Percentiles rank a stretch among this genome's conserved stretches.
These are phyloP conservation scores for Monilinia vaccinii-corymbosi DNA, from an alignment of 2,329 filamentous ascomycete species.

Conservation along the genomic window DNA sequence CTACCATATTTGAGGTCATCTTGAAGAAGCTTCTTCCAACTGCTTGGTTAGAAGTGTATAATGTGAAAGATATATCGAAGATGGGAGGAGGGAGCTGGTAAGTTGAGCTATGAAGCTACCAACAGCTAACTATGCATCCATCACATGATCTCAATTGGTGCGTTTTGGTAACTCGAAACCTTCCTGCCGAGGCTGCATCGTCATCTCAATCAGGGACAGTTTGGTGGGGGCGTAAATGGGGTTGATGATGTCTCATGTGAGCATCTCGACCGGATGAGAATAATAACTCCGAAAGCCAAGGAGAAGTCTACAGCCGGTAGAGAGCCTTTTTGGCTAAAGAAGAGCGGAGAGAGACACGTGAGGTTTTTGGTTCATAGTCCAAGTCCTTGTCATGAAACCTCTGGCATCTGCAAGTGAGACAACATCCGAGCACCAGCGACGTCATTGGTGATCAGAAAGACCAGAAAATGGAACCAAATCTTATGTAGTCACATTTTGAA, in stretches of 20 bases:
- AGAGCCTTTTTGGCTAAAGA: no score
- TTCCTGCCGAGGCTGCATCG: not conserved
- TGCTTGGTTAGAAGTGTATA: not conserved
- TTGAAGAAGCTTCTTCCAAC: not conserved
- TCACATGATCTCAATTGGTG: not conserved
- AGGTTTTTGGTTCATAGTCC: not conserved
- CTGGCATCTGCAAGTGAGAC: not conserved
- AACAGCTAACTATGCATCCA: not conserved
- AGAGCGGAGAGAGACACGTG: not conserved
- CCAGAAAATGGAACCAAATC: not conserved
- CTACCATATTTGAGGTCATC: conserved; percentile 2
- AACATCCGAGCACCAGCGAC: not conserved
- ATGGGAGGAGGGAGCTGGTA: not conserved
- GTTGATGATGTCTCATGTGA: not conserved
- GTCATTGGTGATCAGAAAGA: not conserved
- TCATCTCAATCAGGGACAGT: not conserved
- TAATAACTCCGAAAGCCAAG: no score
- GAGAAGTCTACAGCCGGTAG: no score
- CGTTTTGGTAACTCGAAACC: not conserved
- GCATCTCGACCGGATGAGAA: not conserved
- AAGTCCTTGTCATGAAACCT: not conserved
- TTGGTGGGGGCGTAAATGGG: not conserved
- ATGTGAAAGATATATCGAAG: not conserved
- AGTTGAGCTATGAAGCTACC: not conserved
- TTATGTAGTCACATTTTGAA: not conserved